These are phyloP conservation scores for Aspergillus ochraceoroseus DNA, from an alignment of 2,329 filamentous ascomycete genomes.

Conservation along the genomic window DNA sequence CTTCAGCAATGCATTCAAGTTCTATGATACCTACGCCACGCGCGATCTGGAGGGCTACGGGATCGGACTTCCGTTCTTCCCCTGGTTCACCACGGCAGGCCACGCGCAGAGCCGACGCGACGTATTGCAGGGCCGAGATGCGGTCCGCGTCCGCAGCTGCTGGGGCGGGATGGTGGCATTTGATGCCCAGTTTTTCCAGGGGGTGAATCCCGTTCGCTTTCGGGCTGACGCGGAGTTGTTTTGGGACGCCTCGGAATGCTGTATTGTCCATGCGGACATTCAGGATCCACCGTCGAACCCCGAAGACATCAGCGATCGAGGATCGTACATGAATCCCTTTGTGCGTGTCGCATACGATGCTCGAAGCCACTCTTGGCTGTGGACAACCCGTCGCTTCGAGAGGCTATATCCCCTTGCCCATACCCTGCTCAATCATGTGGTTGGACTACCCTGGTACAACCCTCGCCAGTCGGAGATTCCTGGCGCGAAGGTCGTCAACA, in stretches of 20 bases:
- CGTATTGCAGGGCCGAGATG: slow-evolving; percentile 53
- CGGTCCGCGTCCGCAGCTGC: slow-evolving; percentile 65
- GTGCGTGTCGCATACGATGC: slow-evolving; percentile 65
- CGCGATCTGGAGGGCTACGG: slow-evolving; percentile 63
- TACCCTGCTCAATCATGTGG: slow-evolving; percentile 52
- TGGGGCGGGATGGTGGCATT: slow-evolving; percentile 68
- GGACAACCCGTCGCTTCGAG: slow-evolving; percentile 59
- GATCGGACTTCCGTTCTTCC: slow-evolving; percentile 65
- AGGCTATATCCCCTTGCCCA: slow-evolving; percentile 58
- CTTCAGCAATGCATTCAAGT: slow-evolving; percentile 66
- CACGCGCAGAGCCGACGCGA: slow-evolving; percentile 54
- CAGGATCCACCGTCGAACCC: slow-evolving; percentile 30
- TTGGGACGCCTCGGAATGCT: slow-evolving; percentile 62
- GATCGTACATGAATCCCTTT: slow-evolving; percentile 69
- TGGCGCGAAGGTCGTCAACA: slow-evolving; percentile 45
- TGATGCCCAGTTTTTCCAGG: slow-evolving; percentile 44
- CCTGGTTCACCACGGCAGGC: slow-evolving; percentile 57
- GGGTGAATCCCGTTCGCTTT: slow-evolving; percentile 45
- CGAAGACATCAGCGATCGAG: slow-evolving; percentile 37
- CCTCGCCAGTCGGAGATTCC: slow-evolving; percentile 55
- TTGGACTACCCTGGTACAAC: slow-evolving; percentile 56
- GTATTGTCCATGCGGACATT: slow-evolving; percentile 51
- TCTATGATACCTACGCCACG: slow-evolving; percentile 71
- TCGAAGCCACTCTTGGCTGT: slow-evolving; percentile 54
- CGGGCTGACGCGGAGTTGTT: slow-evolving; percentile 55